These are phyloP conservation scores for Saccharomycopsis capsularis DNA, from an alignment of 805 yeast genomes.

Conservation along the genomic window DNA sequence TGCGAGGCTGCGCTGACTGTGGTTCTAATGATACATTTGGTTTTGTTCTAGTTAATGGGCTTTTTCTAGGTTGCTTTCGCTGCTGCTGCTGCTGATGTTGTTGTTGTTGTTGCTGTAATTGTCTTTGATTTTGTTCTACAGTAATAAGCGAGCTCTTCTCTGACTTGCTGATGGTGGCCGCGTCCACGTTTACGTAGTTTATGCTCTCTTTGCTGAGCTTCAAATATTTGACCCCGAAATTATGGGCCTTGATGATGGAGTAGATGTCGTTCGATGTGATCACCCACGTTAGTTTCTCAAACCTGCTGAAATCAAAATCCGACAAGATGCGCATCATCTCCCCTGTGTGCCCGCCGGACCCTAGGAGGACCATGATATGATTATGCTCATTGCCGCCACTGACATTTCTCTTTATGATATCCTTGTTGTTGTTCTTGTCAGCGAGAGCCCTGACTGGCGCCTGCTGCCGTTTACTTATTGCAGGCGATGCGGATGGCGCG, in stretches of 20 bases:
- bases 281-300: conserved; percentile 6
- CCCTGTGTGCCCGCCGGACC: conserved; percentile 97
- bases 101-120: too few species aligned
- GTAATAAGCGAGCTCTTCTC: conserved; percentile 40
- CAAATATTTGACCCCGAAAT: conserved; percentile 25
- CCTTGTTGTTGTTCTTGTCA: not conserved
- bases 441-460: not conserved
- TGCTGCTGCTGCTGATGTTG: not conserved
- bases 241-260: conserved; percentile 22
- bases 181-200: not conserved
- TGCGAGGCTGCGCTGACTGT: conserved; percentile 3
- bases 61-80: not conserved
- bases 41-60: not conserved
- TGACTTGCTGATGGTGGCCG: conserved; percentile 33
- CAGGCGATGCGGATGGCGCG: not conserved
- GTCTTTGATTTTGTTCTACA: too few species aligned
- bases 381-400: too few species aligned
- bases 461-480: conserved; percentile 2
- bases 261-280: conserved; percentile 4
- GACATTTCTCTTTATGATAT: too few species aligned
- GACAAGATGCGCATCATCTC: conserved; percentile 74
- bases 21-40: not conserved
- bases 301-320: conserved; percentile 23
- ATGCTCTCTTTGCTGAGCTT: conserved; percentile 8
- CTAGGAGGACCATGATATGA: conserved; percentile 58